Evolutionary conservation across 106 monocot genomes (phyloP), one percentile per base, ranked within the genome.

Genomic region (Dendrobium catenatum): DNA sequence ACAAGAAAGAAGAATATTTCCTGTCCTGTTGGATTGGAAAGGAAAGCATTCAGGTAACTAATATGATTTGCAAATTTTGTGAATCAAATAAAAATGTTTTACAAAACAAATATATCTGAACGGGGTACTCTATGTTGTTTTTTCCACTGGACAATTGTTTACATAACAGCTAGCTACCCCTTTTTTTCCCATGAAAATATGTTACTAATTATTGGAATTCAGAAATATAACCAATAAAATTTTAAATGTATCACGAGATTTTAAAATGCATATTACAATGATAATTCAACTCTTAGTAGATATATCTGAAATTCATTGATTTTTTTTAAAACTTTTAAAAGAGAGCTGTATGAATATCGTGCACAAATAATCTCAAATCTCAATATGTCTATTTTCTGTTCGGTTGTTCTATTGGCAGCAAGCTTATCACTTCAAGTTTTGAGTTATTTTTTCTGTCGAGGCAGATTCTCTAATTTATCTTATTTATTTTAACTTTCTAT

Each of bases 1-100:
- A 95, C 9, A 99, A 86, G 88, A 99, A 89, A 85, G 96, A 96
- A 44, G 98, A 99, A 20, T 93, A 93, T 75, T 95, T 90, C 86
- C 87, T 95, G 73, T 84, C 81, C n/a, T 89, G 86, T 81, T 99
- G 98, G 98, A 88, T 99, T 55, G 98, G 98, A 20, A 91, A 93
- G 77, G 86, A 99, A 78, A 93, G 95, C 55, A 82, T 84, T n/a
- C 84, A 89, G 95, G 98, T 99, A 81, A 80, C 56, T 72, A 26
- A 61, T 61, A 74, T 74, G 74, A 8, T 44, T 74, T 74, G 41
- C 70, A 11, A 74, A 44, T 74, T n/a, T 74, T 4, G 4, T 31
- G 33, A 70, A 70, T 70, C 8, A 70, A 37, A 16, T 70, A 70
- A 70, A 20, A n/a, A 22, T 22, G 61, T n/a, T 6, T 61, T n/a